Conservation (phyloP, 225 moss, liverwort and hornwort genomes). For the Ulota crispa region DNA sequence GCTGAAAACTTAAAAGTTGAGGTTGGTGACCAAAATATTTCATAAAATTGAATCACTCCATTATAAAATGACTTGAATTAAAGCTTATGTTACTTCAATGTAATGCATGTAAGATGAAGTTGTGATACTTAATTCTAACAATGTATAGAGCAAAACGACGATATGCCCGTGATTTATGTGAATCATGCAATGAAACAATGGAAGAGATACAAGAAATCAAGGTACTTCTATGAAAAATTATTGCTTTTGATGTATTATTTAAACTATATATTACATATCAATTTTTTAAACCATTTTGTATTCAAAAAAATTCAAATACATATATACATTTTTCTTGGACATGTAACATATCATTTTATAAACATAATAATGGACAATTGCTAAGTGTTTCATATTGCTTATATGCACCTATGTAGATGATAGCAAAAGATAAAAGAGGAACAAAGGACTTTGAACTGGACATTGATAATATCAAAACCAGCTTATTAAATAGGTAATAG, state of each 20-base stretch:
- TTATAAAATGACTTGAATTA: not conserved
- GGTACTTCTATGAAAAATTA: constrained; percentile 10
- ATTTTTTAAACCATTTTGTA: not conserved
- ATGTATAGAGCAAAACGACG: constrained; percentile 38
- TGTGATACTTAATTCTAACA: not conserved
- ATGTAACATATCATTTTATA: accelerated
- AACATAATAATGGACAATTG: accelerated
- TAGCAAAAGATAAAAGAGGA: not conserved
- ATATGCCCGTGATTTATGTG: constrained; percentile 60
- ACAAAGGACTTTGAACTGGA: constrained; percentile 15
- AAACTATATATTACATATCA: accelerated
- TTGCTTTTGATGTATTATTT: too few species aligned
- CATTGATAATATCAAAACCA: not conserved
- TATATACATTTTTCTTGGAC: accelerated
- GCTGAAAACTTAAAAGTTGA: not conserved
- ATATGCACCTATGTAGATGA: not conserved
- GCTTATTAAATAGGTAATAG: constrained; percentile 10
- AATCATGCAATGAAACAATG: constrained; percentile 49
- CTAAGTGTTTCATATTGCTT: accelerated
- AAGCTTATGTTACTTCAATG: accelerated
- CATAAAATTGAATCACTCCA: not conserved
- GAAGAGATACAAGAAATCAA: constrained; percentile 58
- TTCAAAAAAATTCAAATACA: not conserved
- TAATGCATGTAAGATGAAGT: too few species aligned
- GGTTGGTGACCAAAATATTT: not conserved